Evolutionary conservation across 208 protist genomes (phyloP), one percentile per base, ranked within the genome.

Genomic region (Leishmania major): DNA sequence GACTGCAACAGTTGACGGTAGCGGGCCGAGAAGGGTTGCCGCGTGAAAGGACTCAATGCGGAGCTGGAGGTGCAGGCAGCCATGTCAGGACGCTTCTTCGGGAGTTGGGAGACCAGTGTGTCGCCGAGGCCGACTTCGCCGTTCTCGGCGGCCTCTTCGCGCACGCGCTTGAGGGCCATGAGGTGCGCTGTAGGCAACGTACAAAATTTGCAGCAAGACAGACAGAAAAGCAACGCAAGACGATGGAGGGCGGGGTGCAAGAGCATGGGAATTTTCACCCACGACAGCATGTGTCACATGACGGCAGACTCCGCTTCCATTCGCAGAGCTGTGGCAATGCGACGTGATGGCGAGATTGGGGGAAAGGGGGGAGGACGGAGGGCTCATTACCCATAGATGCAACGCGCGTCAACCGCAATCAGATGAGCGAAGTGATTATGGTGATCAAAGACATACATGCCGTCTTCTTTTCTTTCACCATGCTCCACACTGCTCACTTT

Each of bases 1-100:
- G 78, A 49, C 31, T 70, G 13, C 40, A 92, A 86, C 31, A 97
- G 74, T 8, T 84, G 53, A 35, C 89, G 87, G 77, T 96, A 96
- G 53, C 76, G 75, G 17, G 77, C 19, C 47, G 88, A 90, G 51
- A 89, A 95, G 0, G 92, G 89, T 57, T 81, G 49, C 17, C 82
- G 76, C 1, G 92, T 95, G 62, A 94, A 89, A n/a, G 82, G 83
- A 49, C 86, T 92, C 3, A 88, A 28, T 25, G 31, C 75, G 49
- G 60, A 55, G n/a, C 8, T 62, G 17, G 73, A 77, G 51, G 73
- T 45, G 19, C 47, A 59, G 22, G 11, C 35, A 45, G 51, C 19
- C n/a, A 10, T 15, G 31, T 62, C 45, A 51, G 31, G 51, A 43
- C 73, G 73, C 73, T 62, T 31, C 31, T n/a, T 62, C 31, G 73